A percentile compares a stretch with the other conserved stretches of the same genome.
Evolutionary conservation across 495 filamentous ascomycete genomes (phyloP).

Genomic region (Penicillium cinerascens): DNA sequence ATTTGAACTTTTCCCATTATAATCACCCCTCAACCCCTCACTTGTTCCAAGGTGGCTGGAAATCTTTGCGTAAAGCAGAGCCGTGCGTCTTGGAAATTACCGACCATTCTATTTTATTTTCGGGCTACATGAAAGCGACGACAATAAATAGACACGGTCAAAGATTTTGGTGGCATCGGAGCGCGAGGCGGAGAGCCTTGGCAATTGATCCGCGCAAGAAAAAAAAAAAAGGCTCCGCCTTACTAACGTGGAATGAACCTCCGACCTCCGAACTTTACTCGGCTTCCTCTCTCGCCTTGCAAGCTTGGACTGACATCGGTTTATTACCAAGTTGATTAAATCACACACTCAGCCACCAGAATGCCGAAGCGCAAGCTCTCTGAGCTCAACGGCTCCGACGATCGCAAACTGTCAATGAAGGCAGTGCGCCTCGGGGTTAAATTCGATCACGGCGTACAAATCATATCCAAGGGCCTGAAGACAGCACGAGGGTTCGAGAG

Average conservation of each 20-base stretch:
- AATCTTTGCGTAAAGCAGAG: too few relatives aligned
- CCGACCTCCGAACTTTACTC: background rate
- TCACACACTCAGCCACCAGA: background rate
- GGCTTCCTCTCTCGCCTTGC: background rate
- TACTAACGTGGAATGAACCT: background rate
- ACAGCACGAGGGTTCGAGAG: constrained; percentile 81
- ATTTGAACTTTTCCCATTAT: too few relatives aligned
- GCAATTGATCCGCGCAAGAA: constrained; percentile 22
- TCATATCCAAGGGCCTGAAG: constrained; percentile 68
- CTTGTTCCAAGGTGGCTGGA: too few relatives aligned
- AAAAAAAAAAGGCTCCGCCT: constrained; percentile 20
- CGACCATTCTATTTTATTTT: background rate
- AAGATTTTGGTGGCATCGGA: background rate
- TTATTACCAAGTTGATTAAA: background rate
- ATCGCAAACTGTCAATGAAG: constrained; percentile 32
- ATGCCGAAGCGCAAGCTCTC: constrained; percentile 51
- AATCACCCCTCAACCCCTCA: too few relatives aligned
- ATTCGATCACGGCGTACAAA: constrained; percentile 54
- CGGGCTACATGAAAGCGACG: background rate
- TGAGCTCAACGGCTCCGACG: constrained; percentile 27
- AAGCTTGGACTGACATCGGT: background rate
- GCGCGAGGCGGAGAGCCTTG: constrained; percentile 20
- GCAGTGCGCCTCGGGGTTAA: constrained; percentile 47
- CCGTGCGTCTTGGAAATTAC: too few relatives aligned
- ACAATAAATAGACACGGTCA: background rate